phyloP scores from a whole-genome alignment of 768 basidiomycete genomes.

The Russula earlei region DNA sequence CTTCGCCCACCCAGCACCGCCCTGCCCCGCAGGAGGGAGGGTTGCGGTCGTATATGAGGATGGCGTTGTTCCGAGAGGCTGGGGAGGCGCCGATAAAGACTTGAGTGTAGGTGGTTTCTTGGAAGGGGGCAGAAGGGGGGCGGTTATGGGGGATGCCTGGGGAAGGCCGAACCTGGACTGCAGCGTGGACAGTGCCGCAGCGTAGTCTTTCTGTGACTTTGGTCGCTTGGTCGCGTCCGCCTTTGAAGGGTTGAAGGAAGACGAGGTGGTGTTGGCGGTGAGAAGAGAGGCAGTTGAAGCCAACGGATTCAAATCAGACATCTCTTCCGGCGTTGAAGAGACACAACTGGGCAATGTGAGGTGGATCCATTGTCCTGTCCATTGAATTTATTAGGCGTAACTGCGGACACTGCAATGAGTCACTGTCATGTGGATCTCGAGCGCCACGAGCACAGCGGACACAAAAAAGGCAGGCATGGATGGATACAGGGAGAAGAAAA shows the following conservation, averaged over 20 bases:
- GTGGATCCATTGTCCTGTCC: too few relatives aligned
- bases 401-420: too few relatives aligned
- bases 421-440: too few relatives aligned
- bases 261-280: slow-evolving; percentile 11
- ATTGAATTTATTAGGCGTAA: too few relatives aligned
- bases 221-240: neutral
- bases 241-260: slow-evolving; percentile 1
- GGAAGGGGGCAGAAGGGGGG: neutral
- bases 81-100: neutral
- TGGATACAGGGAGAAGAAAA: neutral
- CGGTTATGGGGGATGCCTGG: neutral
- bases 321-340: too few relatives aligned
- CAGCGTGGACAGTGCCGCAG: neutral
- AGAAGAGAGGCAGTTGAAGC: neutral
- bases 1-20: too few relatives aligned
- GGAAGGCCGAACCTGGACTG: slow-evolving; percentile 2
- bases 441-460: too few relatives aligned
- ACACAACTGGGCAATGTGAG: too few relatives aligned
- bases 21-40: neutral
- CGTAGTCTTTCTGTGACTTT: slow-evolving; percentile 1
- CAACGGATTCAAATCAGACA: too few relatives aligned
- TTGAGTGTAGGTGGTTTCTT: neutral
- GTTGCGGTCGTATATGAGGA: neutral
- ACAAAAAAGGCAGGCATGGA: too few relatives aligned
- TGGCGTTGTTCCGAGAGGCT: neutral